phyloP scores from a whole-genome alignment of 2,329 filamentous ascomycete species.

The Fusarium proliferatum region DNA sequence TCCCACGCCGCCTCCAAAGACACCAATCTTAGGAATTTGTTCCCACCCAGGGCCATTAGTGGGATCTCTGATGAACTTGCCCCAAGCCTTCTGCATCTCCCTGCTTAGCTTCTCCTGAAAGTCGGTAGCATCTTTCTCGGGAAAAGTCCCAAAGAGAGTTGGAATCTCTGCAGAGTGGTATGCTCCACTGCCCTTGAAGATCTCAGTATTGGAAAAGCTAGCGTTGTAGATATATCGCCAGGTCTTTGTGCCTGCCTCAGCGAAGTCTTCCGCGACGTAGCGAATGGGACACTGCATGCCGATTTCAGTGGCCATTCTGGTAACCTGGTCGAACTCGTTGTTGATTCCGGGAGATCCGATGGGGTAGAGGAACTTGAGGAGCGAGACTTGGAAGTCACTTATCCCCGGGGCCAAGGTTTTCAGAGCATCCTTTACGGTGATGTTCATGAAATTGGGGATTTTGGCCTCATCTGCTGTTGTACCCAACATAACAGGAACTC shows the following conservation, averaged over 20 bases:
- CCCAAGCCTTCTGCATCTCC: slow-evolving; percentile 46
- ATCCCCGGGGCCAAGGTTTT: neutral
- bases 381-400: neutral
- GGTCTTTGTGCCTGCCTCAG: slow-evolving; percentile 48
- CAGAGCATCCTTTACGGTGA: neutral
- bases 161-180: slow-evolving; percentile 60
- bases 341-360: slow-evolving; percentile 27
- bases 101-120: slow-evolving; percentile 36
- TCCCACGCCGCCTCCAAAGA: slow-evolving; percentile 41
- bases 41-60: slow-evolving; percentile 42
- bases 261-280: slow-evolving; percentile 48
- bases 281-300: slow-evolving; percentile 37
- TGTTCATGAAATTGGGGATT: slow-evolving; percentile 5
- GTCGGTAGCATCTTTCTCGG: slow-evolving; percentile 17
- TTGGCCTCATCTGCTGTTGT: slow-evolving; percentile 41
- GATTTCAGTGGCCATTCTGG: slow-evolving; percentile 37
- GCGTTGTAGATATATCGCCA: slow-evolving; percentile 61
- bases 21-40: slow-evolving; percentile 32
- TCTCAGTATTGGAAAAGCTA: slow-evolving; percentile 59
- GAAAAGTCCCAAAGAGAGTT: slow-evolving; percentile 56
- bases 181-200: slow-evolving; percentile 52
- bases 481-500: slow-evolving; percentile 41
- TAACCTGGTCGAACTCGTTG: slow-evolving; percentile 32
- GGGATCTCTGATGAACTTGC: slow-evolving; percentile 45
- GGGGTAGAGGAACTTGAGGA: slow-evolving; percentile 25